A percentile compares a stretch with the other conserved stretches of the same genome.
These are phyloP conservation scores for Achlya hypogyna DNA, from an alignment of 352 stramenopile species.

Conservation along the genomic window DNA sequence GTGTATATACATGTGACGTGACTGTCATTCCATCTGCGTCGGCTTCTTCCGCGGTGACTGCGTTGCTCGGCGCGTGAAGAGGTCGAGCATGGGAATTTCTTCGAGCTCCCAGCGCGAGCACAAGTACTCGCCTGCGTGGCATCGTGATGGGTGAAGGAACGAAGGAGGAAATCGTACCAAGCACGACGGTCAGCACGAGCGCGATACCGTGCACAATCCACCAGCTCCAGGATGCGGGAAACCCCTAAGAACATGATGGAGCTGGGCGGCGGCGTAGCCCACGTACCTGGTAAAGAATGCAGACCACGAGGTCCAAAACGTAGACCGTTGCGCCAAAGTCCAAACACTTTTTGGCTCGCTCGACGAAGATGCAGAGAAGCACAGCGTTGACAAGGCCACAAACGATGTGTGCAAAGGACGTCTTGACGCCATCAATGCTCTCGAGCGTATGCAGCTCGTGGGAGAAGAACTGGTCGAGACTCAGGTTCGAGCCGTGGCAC, in stretches of 20 bases:
- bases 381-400: slow-evolving; percentile 48
- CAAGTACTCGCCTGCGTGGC: slow-evolving; percentile 56
- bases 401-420: slow-evolving; percentile 60
- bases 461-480: slow-evolving; percentile 79
- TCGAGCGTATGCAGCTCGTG: slow-evolving; percentile 67
- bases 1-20: background rate
- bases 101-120: slow-evolving; percentile 79
- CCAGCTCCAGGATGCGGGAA: slow-evolving; percentile 81
- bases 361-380: slow-evolving; percentile 69
- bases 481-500: slow-evolving; percentile 57
- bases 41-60: background rate
- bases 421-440: slow-evolving; percentile 70
- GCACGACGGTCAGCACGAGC: slow-evolving; percentile 61
- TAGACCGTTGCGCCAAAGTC: slow-evolving; percentile 87
- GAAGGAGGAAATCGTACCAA: slow-evolving; percentile 30
- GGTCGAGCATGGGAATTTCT: slow-evolving; percentile 83
- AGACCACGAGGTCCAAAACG: slow-evolving; percentile 73
- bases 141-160: background rate
- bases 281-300: slow-evolving; percentile 75
- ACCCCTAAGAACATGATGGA: slow-evolving; percentile 34
- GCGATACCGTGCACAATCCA: slow-evolving; percentile 72
- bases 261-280: no score
- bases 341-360: slow-evolving; percentile 85
- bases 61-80: slow-evolving; percentile 37
- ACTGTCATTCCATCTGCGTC: background rate